Percentiles rank a stretch among this genome's conserved stretches.
Conservation (phyloP, 1,139 yeast species). For the Diutina rugosa region DNA sequence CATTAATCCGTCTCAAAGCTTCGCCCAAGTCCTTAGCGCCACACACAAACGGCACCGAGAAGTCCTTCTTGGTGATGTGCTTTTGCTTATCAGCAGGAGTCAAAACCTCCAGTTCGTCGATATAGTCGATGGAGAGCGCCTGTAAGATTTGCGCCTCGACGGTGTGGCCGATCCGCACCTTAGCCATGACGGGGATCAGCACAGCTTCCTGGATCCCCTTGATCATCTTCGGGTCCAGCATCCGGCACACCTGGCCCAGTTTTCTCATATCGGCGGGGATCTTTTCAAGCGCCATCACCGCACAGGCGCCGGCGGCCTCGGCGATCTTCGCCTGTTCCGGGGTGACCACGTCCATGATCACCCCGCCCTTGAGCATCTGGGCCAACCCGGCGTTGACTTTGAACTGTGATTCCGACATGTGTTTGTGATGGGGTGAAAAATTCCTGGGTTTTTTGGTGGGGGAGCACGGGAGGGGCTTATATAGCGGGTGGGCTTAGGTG, state of each 20-base stretch:
- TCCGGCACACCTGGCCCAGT: conserved; percentile 75
- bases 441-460: background rate
- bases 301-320: conserved; percentile 80
- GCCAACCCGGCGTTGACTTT: conserved; percentile 73
- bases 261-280: conserved; percentile 84
- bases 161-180: conserved; percentile 74
- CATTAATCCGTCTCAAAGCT: conserved; percentile 68
- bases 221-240: conserved; percentile 82
- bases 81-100: conserved; percentile 67
- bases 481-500: background rate
- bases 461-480: background rate
- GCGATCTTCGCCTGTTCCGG: conserved; percentile 48
- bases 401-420: conserved; percentile 28
- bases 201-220: conserved; percentile 63
- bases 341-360: conserved; percentile 41
- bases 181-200: conserved; percentile 77
- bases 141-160: conserved; percentile 77
- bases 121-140: conserved; percentile 64
- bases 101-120: conserved; percentile 76
- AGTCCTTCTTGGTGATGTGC: conserved; percentile 53
- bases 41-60: conserved; percentile 73
- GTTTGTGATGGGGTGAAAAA: background rate
- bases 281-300: conserved; percentile 81
- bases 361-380: conserved; percentile 72
- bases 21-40: conserved; percentile 81